These are phyloP conservation scores for Trypanosoma theileri DNA, from an alignment of 208 protist genomes.

Conservation along the genomic window DNA sequence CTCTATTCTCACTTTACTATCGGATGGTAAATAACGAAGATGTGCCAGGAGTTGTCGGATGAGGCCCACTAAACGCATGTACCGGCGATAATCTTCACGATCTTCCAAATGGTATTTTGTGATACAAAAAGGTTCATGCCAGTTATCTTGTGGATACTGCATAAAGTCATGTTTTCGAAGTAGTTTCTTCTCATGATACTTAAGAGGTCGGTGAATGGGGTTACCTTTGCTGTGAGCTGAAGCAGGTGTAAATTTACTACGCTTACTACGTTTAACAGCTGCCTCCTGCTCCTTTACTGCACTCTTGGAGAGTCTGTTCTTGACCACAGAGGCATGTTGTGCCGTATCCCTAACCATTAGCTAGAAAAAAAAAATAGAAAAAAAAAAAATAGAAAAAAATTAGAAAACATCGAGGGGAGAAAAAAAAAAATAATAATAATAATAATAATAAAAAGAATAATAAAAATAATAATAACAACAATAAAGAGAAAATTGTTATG, in stretches of 20 bases:
- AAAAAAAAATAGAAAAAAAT: constrained; percentile 28
- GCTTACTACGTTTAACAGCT: constrained; percentile 72
- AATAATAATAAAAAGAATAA: constrained; percentile 22
- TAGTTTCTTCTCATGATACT: constrained; percentile 89
- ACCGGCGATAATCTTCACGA: constrained; percentile 91
- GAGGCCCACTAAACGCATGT: constrained; percentile 85
- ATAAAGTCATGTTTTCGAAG: constrained; percentile 93
- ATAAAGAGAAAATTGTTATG: too few relatives aligned
- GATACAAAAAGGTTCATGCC: constrained; percentile 91
- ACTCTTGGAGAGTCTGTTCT: constrained; percentile 45
- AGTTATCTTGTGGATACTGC: constrained; percentile 91
- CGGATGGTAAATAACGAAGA: constrained; percentile 83
- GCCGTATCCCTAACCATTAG: constrained; percentile 66
- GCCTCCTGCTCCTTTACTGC: constrained; percentile 55
- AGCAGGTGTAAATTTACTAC: constrained; percentile 73
- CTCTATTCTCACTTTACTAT: constrained; percentile 88
- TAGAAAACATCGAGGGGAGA: constrained; percentile 6
- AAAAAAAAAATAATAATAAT: constrained; percentile 26
- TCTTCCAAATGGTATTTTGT: constrained; percentile 92
- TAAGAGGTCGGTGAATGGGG: constrained; percentile 82
- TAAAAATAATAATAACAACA: neutral
- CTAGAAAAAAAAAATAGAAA: constrained; percentile 5
- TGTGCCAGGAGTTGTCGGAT: constrained; percentile 86
- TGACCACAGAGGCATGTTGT: constrained; percentile 38
- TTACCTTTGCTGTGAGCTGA: constrained; percentile 82